phyloP scores from a whole-genome alignment of 1,284 basidiomycete genomes.

The Naganishia sp. region DNA sequence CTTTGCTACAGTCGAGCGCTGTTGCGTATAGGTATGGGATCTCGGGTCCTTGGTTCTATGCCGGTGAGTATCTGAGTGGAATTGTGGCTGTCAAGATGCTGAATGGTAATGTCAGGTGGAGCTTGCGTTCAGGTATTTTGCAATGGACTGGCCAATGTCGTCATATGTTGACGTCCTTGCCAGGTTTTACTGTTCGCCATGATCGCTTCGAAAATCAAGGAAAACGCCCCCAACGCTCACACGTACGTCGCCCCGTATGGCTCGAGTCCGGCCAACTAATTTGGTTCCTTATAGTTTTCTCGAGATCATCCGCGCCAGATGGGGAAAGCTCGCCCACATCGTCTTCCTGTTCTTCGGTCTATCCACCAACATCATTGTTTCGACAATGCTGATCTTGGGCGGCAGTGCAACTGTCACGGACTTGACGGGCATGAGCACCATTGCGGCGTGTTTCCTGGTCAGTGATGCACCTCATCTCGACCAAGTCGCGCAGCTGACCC shows the following conservation, averaged over 20 bases:
- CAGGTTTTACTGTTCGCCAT: conserved; percentile 60
- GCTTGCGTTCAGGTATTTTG: conserved; percentile 17
- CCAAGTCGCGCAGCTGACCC: neutral
- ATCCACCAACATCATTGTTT: conserved; percentile 76
- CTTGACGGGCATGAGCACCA: conserved; percentile 78
- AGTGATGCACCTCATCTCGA: conserved; percentile 51
- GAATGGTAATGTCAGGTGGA: neutral
- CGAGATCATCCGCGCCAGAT: conserved; percentile 68
- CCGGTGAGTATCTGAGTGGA: conserved; percentile 1
- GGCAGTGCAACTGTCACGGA: conserved; percentile 74
- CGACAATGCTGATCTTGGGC: conserved; percentile 62
- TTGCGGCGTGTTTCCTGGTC: conserved; percentile 77
- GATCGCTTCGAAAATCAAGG: conserved; percentile 61
- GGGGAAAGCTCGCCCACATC: conserved; percentile 72
- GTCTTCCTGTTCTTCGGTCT: conserved; percentile 77
- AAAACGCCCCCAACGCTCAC: conserved; percentile 57
- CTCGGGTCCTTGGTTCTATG: conserved; percentile 57
- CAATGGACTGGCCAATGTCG: conserved; percentile 35
- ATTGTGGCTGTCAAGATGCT: neutral
- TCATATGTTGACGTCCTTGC: conserved; percentile 18
- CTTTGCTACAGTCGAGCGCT: conserved; percentile 59
- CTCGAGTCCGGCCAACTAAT: neutral
- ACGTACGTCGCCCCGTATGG: conserved; percentile 43
- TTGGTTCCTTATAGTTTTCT: conserved; percentile 45
- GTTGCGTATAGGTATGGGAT: conserved; percentile 81